A percentile compares a stretch with the other conserved stretches of the same genome.
Evolutionary conservation across 2,329 filamentous ascomycete species (phyloP).

Genomic region (Pseudocercospora eumusae): DNA sequence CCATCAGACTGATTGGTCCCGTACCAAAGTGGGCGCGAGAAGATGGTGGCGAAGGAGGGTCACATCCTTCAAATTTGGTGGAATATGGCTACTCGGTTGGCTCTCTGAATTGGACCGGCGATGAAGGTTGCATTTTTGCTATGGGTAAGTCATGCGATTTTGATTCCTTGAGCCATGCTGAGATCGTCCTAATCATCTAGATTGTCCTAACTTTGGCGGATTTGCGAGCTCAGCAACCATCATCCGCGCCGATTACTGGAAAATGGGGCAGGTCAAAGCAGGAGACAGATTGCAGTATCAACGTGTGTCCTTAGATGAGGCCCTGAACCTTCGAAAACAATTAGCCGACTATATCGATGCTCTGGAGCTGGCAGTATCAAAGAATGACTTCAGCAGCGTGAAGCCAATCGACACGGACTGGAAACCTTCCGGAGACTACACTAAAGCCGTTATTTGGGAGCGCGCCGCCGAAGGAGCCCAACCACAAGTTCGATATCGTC

Average conservation of each 20-base stretch:
- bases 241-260: conserved; percentile 61
- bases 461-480: conserved; percentile 30
- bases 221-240: conserved; percentile 60
- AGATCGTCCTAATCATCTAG: conserved; percentile 29
- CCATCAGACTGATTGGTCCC: conserved; percentile 61
- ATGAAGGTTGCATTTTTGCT: conserved; percentile 62
- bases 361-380: conserved; percentile 46
- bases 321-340: conserved; percentile 48
- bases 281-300: conserved; percentile 57
- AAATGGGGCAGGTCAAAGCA: conserved; percentile 62
- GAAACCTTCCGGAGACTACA: conserved; percentile 31
- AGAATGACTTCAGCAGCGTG: conserved; percentile 38
- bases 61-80: conserved; percentile 56
- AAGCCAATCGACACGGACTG: conserved; percentile 36
- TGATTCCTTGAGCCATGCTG: no score
- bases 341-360: conserved; percentile 50
- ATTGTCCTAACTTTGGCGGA: conserved; percentile 63
- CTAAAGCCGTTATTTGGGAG: conserved; percentile 38
- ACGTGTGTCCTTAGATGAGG: conserved; percentile 55
- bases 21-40: conserved; percentile 60
- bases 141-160: conserved; percentile 31
- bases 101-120: conserved; percentile 62
- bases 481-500: conserved; percentile 39
- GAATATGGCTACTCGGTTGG: conserved; percentile 63
- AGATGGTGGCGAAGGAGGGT: conserved; percentile 64